Evolutionary conservation across 2,329 filamentous ascomycete genomes (phyloP).

Genomic region (Coniella vitis): DNA sequence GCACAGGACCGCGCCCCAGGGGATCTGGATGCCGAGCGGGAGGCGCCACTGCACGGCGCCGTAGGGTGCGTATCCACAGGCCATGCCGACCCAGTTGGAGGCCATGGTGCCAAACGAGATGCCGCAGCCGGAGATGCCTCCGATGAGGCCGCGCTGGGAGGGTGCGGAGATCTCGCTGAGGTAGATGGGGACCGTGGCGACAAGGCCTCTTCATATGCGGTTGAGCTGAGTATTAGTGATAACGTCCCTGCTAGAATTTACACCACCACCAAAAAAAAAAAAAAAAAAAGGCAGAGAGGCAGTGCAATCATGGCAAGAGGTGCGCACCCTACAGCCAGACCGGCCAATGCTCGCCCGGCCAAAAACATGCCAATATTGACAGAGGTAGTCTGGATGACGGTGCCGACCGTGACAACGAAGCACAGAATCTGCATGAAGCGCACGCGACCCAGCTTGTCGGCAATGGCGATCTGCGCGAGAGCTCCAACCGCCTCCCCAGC

Average conservation of each 20-base stretch:
- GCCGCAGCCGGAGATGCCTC: constrained; percentile 45
- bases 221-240: no score
- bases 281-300: background rate
- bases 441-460: constrained; percentile 45
- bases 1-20: constrained; percentile 49
- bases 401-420: constrained; percentile 47
- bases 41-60: constrained; percentile 48
- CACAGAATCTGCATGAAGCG: constrained; percentile 49
- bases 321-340: constrained; percentile 37
- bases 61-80: constrained; percentile 46
- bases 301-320: no score
- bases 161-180: constrained; percentile 47
- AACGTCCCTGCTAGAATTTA: no score
- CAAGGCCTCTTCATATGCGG: constrained; percentile 29
- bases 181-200: constrained; percentile 48
- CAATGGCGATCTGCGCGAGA: constrained; percentile 44
- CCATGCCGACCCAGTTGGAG: constrained; percentile 52
- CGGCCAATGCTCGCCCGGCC: constrained; percentile 40
- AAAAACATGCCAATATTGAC: constrained; percentile 49
- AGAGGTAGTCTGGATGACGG: constrained; percentile 45
- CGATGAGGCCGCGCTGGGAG: constrained; percentile 43
- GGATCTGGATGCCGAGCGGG: constrained; percentile 47
- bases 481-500: constrained; percentile 52
- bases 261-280: no score
- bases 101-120: constrained; percentile 50